Evolutionary conservation across 2,329 filamentous ascomycete genomes (phyloP).

Genomic region (Diaporthe velutina): DNA sequence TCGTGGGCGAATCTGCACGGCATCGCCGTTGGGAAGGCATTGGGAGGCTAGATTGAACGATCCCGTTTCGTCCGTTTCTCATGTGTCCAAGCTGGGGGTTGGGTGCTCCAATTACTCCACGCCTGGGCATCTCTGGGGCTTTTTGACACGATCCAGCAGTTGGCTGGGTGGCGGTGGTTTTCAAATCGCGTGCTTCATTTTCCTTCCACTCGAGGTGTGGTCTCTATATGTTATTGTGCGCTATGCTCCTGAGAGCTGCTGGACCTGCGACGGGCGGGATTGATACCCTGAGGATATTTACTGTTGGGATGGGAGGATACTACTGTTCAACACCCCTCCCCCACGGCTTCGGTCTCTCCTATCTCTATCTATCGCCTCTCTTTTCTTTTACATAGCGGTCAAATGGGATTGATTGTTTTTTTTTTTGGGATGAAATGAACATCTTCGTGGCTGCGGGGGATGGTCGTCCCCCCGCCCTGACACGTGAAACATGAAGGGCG

Average conservation of each 20-base stretch:
- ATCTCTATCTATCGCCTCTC: no score
- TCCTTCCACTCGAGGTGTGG: neutral
- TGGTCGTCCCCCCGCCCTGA: no score
- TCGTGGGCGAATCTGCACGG: neutral
- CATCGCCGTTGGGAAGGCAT: neutral
- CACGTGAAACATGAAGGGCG: neutral
- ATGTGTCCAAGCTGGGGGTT: neutral
- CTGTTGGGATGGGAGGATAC: neutral
- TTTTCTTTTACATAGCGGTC: no score
- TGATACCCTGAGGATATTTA: slow-evolving; percentile 36
- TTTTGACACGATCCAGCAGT: neutral
- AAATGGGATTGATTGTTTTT: no score
- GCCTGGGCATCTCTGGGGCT: neutral
- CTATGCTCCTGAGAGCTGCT: neutral
- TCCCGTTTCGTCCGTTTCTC: neutral
- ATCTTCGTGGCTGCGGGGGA: no score
- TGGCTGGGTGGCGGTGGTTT: neutral
- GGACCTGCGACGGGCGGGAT: slow-evolving; percentile 30
- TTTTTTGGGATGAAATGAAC: neutral
- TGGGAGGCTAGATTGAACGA: slow-evolving; percentile 22
- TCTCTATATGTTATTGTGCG: neutral
- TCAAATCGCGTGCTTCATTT: neutral
- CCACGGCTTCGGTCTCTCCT: neutral
- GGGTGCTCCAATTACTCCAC: neutral
- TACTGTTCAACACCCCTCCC: no score